Evolutionary conservation across 352 stramenopile species (phyloP), one percentile per base, ranked within the genome.

Genomic region (Aphanomyces astaci): DNA sequence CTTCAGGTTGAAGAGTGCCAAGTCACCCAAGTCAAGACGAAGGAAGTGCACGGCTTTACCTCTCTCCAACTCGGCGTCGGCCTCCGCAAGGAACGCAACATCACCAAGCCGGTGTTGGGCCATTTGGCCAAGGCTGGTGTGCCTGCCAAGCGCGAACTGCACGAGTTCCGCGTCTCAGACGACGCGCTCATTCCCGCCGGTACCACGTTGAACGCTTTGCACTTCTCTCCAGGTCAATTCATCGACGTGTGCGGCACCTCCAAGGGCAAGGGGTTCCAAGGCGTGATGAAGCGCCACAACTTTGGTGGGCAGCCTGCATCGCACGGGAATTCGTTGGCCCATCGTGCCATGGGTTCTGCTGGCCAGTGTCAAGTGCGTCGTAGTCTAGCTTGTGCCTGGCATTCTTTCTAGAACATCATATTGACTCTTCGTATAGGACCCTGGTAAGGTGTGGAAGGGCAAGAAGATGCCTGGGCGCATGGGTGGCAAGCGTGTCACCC

Each of bases 391-490:
- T n/a, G n/a, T n/a, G n/a, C n/a, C n/a, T 56, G 7, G 19, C 17
- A 43, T 2, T 9, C 31, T 19, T 30, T 0, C 7, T 43, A 22
- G 10, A 53, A 19, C 13, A 15, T 63, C 55, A 49, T 43, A 43
- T 22, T 49, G 13, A 13, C 48, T n/a, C 10, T 22, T 15, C n/a
- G 19, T n/a, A 17, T 55, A 59, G 79, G 94, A 98, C 80, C 96
- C 97, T 7, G 97, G 97, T 64, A 93, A 96, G 71, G 97, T 99
- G 9, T 99, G 98, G 73, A 99, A 99, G 80, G 97, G 97, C 45
- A 99, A 99, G 85, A 99, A 99, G 78, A 99, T 99, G 97, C 87
- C 98, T 33, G 98, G 97, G 10, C 89, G 93, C 19, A 98, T 99
- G 91, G 97, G 97, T 63, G 84, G 81, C 49, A 90, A 95, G 46